phyloP scores from a whole-genome alignment of 352 stramenopile genomes.

The Globisporangium acanthophoron region DNA sequence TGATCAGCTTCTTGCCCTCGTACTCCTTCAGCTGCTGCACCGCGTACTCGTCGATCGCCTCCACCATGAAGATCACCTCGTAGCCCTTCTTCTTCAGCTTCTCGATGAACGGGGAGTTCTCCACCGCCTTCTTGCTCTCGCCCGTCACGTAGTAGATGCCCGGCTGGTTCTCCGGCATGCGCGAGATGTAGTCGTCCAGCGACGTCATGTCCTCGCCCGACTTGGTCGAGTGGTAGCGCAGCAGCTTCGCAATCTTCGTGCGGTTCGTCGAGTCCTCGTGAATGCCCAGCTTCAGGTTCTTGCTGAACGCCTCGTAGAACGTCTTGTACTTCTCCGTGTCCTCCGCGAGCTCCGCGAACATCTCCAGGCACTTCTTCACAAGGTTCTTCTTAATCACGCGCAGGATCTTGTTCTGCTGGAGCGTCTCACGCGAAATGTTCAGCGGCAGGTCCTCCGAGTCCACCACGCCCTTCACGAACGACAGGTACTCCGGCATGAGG shows the following conservation, averaged over 20 bases:
- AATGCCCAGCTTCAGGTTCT: constrained; percentile 99
- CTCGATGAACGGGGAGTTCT: constrained; percentile 99
- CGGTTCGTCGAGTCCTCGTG: constrained; percentile 99
- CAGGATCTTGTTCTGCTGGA: constrained; percentile 99
- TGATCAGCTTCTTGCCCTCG: constrained; percentile 99
- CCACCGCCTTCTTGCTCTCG: constrained; percentile 98
- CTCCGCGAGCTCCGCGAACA: constrained; percentile 98
- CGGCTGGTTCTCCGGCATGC: constrained; percentile 95
- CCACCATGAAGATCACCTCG: constrained; percentile 99
- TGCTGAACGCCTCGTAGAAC: constrained; percentile 99
- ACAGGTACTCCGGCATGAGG: constrained; percentile 99
- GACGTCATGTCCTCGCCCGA: constrained; percentile 95
- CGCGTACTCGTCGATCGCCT: constrained; percentile 99
- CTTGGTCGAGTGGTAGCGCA: constrained; percentile 99
- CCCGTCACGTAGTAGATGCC: constrained; percentile 99
- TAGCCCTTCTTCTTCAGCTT: constrained; percentile 99
- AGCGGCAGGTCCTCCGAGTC: constrained; percentile 99
- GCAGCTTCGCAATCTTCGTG: constrained; percentile 98
- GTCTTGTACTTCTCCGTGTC: constrained; percentile 98
- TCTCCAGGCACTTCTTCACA: constrained; percentile 99
- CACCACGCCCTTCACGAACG: constrained; percentile 99
- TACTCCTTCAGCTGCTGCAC: constrained; percentile 99
- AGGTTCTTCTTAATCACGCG: constrained; percentile 99
- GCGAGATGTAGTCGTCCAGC: constrained; percentile 98
- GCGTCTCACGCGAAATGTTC: constrained; percentile 99